Percentiles rank a stretch among this genome's conserved stretches.
Conservation (phyloP, 345 rosid species). For the Syzygium jambos region DNA sequence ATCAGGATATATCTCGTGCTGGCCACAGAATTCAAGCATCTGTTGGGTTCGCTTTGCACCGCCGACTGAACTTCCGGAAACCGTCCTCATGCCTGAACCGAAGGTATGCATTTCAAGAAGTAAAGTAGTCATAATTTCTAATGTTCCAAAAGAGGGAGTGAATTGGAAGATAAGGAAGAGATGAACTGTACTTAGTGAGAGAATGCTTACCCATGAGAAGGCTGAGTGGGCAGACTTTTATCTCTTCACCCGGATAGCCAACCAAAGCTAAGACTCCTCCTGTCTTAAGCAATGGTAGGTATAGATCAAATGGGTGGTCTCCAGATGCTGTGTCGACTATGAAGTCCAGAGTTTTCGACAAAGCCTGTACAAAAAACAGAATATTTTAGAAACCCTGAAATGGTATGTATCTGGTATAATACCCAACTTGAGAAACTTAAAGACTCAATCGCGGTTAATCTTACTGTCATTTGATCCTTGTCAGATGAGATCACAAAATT, state of each 20-base stretch:
- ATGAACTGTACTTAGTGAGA: background rate
- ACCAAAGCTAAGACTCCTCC: slow-evolving; percentile 21
- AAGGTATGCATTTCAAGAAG: background rate
- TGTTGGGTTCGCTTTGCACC: slow-evolving; percentile 22
- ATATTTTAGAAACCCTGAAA: background rate
- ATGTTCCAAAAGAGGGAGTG: background rate
- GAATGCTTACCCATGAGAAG: slow-evolving; percentile 10
- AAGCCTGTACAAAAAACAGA: slow-evolving; percentile 20
- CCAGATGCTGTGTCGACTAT: slow-evolving; percentile 76
- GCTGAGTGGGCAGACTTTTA: slow-evolving; percentile 18
- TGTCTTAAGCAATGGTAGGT: slow-evolving; percentile 42
- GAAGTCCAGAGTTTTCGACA: slow-evolving; percentile 60
- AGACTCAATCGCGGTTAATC: background rate
- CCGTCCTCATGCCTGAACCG: slow-evolving; percentile 13
- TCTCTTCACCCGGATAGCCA: slow-evolving; percentile 18
- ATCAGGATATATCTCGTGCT: slow-evolving; percentile 16
- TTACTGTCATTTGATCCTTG: slow-evolving; percentile 58
- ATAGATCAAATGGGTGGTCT: slow-evolving; percentile 66
- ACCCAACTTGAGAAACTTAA: background rate
- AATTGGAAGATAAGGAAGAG: background rate
- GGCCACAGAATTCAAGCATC: slow-evolving; percentile 23
- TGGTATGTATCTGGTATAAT: background rate
- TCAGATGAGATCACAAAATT: slow-evolving; percentile 22
- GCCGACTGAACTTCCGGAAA: slow-evolving; percentile 16
- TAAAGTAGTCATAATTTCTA: background rate